A percentile compares a stretch with the other conserved stretches of the same genome.
phyloP scores from a whole-genome alignment of 352 stramenopile species.

The Phytophthora rubi region DNA sequence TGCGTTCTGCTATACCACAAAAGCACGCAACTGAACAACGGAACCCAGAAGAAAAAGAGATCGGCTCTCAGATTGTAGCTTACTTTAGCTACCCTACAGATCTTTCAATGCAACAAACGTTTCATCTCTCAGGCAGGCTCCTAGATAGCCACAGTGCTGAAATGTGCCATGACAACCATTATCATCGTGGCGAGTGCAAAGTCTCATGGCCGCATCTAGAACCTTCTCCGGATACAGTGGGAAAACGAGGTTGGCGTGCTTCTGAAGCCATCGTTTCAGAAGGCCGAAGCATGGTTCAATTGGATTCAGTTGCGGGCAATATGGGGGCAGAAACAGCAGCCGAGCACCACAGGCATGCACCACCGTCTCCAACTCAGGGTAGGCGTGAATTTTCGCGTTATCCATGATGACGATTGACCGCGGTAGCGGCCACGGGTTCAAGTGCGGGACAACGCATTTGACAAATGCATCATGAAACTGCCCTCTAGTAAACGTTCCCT shows the following conservation, averaged over 20 bases:
- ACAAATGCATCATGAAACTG: constrained; percentile 7
- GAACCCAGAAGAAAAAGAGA: background rate
- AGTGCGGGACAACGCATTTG: constrained; percentile 63
- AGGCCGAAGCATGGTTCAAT: constrained; percentile 12
- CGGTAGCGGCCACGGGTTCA: constrained; percentile 51
- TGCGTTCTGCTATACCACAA: too few relatives aligned
- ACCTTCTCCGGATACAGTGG: constrained; percentile 2
- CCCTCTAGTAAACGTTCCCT: background rate
- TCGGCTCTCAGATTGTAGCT: background rate
- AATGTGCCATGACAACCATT: background rate
- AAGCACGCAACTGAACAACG: background rate
- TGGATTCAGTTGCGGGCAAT: constrained; percentile 10
- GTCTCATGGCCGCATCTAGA: constrained; percentile 4
- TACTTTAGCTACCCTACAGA: background rate
- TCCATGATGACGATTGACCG: constrained; percentile 3
- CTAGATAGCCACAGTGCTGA: constrained; percentile 4
- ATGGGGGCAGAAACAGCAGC: background rate
- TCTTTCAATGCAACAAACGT: constrained; percentile 1
- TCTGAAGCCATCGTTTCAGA: constrained; percentile 10
- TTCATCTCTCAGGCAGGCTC: background rate
- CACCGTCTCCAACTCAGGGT: constrained; percentile 1
- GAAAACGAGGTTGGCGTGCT: constrained; percentile 10
- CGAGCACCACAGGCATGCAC: constrained; percentile 15
- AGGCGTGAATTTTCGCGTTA: constrained; percentile 14
- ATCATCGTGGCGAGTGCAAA: constrained; percentile 4